phyloP scores from a whole-genome alignment of 768 basidiomycete species.

The Calocybe cyanea region DNA sequence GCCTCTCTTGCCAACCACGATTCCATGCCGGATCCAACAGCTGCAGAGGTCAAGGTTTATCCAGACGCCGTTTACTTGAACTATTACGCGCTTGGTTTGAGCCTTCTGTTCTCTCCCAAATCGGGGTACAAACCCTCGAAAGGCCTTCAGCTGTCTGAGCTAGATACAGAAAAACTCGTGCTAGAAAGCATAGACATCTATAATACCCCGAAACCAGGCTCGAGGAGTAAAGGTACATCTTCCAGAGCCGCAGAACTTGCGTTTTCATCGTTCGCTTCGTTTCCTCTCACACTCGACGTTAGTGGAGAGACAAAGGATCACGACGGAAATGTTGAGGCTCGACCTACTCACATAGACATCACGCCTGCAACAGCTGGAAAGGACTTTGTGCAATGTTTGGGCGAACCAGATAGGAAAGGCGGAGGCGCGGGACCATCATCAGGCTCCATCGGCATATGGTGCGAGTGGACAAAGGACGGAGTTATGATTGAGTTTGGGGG shows the following conservation, averaged over 20 bases:
- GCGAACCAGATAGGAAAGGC: slow-evolving; percentile 89
- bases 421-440: slow-evolving; percentile 82
- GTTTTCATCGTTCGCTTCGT: slow-evolving; percentile 55
- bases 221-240: slow-evolving; percentile 26
- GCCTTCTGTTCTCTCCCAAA: slow-evolving; percentile 69
- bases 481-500: slow-evolving; percentile 87
- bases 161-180: slow-evolving; percentile 45
- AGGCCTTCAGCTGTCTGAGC: slow-evolving; percentile 40
- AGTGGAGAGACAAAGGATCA: slow-evolving; percentile 27
- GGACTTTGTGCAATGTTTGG: slow-evolving; percentile 69
- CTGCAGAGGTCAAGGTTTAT: slow-evolving; percentile 75
- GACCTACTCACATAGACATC: slow-evolving; percentile 40
- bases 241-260: slow-evolving; percentile 43
- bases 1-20: slow-evolving; percentile 26
- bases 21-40: slow-evolving; percentile 14
- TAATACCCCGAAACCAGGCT: slow-evolving; percentile 44
- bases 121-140: slow-evolving; percentile 57
- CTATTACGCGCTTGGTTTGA: slow-evolving; percentile 75
- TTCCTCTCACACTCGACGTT: slow-evolving; percentile 49
- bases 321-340: slow-evolving; percentile 31
- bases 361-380: slow-evolving; percentile 59
- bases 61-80: slow-evolving; percentile 86
- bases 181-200: slow-evolving; percentile 83
- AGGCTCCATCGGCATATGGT: slow-evolving; percentile 89
- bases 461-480: slow-evolving; percentile 82